Conservation (phyloP, 768 basidiomycete species). For the Cystobasidium ongulense region DNA sequence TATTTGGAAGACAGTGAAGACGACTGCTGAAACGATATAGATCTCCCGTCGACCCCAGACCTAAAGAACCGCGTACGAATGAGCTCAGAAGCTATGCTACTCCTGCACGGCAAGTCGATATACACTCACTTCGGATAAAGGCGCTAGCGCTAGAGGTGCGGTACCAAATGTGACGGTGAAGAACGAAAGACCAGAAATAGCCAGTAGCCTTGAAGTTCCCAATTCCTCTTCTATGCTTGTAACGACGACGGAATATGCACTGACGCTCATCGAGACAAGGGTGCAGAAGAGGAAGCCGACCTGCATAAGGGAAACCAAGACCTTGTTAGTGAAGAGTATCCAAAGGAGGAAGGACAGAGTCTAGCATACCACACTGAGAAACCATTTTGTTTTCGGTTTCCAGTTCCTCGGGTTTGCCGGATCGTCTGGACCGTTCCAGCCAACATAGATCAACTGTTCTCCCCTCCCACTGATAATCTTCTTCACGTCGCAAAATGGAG, state of each 20-base stretch:
- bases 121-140: conserved; percentile 13
- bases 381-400: conserved; percentile 19
- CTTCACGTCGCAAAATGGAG: background rate
- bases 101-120: background rate
- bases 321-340: too few species aligned
- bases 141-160: conserved; percentile 14
- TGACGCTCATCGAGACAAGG: conserved; percentile 16
- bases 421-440: conserved; percentile 30
- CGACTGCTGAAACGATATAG: conserved; percentile 20
- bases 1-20: conserved; percentile 20
- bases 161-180: conserved; percentile 25
- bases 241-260: background rate
- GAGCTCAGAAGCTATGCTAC: background rate
- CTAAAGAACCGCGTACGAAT: background rate
- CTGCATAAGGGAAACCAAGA: background rate
- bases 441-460: conserved; percentile 24
- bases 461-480: conserved; percentile 16
- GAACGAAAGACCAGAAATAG: conserved; percentile 16
- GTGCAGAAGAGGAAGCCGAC: conserved; percentile 13
- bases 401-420: conserved; percentile 29
- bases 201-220: background rate
- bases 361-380: background rate
- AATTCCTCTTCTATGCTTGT: background rate
- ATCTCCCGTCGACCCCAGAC: conserved; percentile 20
- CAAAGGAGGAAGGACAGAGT: background rate